These are phyloP conservation scores for Eleusine indica DNA, from an alignment of 176 grass and related monocot species.

Conservation along the genomic window DNA sequence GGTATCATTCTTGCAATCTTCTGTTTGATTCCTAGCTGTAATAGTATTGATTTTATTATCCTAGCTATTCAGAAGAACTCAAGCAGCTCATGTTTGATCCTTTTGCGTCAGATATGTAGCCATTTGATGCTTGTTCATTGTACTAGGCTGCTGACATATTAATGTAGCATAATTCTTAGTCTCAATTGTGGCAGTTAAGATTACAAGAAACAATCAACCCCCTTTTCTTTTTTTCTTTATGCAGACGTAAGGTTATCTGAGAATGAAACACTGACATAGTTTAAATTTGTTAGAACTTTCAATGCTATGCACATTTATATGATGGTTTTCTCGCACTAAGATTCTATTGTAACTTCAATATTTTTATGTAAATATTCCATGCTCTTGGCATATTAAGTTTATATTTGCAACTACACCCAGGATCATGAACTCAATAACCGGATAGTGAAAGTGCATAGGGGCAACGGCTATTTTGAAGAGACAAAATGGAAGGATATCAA, in stretches of 20 bases:
- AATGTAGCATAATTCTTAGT: constrained; percentile 17
- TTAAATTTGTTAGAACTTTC: no score
- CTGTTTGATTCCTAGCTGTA: background rate
- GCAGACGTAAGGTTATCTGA: background rate
- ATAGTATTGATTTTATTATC: constrained; percentile 11
- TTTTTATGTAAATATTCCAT: constrained; percentile 9
- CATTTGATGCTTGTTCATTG: constrained; percentile 9
- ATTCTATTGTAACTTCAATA: background rate
- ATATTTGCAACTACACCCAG: constrained; percentile 51
- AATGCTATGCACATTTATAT: background rate
- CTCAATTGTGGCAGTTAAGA: background rate
- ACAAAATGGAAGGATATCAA: constrained; percentile 78
- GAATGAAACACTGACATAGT: constrained; percentile 9
- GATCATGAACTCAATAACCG: constrained; percentile 89
- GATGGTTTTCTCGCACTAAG: background rate
- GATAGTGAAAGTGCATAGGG: constrained; percentile 73
- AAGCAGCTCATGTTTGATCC: background rate
- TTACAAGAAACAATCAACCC: background rate
- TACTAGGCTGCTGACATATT: background rate
- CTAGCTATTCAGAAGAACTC: background rate
- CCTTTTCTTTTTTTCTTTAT: background rate
- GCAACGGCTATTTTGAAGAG: constrained; percentile 63
- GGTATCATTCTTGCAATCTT: constrained; percentile 48
- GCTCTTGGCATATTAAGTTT: constrained; percentile 36
- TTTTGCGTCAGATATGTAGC: constrained; percentile 6